A percentile compares a stretch with the other conserved stretches of the same genome.
These are phyloP conservation scores for Acacia pycnantha DNA, from an alignment of 331 rosid genomes.

Conservation along the genomic window DNA sequence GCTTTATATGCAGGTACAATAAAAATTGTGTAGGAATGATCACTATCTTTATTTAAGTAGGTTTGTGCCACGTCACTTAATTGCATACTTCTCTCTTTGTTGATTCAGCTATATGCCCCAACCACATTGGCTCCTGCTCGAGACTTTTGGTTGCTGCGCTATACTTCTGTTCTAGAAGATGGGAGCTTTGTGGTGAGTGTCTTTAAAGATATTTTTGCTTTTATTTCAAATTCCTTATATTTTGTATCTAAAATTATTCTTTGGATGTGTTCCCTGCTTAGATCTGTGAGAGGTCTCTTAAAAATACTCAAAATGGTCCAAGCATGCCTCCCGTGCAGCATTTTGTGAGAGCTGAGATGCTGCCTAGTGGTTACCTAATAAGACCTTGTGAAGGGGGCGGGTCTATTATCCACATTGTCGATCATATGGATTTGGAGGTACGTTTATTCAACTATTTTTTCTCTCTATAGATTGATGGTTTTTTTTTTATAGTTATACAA, in stretches of 20 bases:
- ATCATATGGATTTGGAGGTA: constrained; percentile 98
- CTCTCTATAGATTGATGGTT: background rate
- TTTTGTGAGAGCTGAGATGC: constrained; percentile 97
- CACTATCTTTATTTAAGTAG: background rate
- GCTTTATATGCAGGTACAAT: constrained; percentile 94
- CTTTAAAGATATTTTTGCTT: background rate
- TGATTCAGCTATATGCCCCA: constrained; percentile 84
- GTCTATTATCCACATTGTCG: constrained; percentile 95
- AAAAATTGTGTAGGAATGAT: background rate
- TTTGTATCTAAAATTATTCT: constrained; percentile 21
- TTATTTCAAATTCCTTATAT: background rate
- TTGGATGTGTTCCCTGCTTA: constrained; percentile 29
- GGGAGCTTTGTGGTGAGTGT: constrained; percentile 91
- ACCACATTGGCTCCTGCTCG: constrained; percentile 99
- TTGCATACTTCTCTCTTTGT: constrained; percentile 5
- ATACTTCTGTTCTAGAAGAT: constrained; percentile 94
- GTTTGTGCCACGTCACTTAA: background rate
- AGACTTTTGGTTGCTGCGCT: constrained; percentile 97
- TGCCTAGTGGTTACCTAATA: constrained; percentile 94
- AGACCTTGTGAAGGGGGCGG: constrained; percentile 99
- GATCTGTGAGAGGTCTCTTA: constrained; percentile 96
- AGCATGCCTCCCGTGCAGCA: constrained; percentile 99
- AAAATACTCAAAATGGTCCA: constrained; percentile 97
- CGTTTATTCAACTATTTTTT: background rate
- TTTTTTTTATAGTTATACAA: background rate